Evolutionary conservation across 2,329 filamentous ascomycete species (phyloP).

Genomic region (Cladophialophora immunda): DNA sequence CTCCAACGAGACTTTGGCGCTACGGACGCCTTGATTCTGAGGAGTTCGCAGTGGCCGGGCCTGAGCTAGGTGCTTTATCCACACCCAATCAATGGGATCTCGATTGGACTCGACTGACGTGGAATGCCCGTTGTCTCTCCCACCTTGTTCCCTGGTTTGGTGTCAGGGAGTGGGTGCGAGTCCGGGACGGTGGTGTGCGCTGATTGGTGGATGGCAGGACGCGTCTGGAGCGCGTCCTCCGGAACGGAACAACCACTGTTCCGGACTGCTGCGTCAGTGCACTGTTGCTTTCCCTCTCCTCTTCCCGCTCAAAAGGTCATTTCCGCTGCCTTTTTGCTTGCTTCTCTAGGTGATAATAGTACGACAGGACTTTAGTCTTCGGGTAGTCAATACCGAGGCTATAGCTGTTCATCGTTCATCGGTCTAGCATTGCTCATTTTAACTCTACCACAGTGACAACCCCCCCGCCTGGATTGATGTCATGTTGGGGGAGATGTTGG

Average conservation of each 20-base stretch:
- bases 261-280: background rate
- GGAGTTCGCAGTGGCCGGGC: conserved; percentile 3
- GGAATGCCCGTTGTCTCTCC: conserved; percentile 14
- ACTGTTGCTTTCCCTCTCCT: background rate
- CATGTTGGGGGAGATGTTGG: conserved; percentile 21
- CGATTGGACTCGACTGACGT: conserved; percentile 23
- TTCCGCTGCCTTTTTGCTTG: background rate
- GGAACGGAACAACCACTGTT: conserved; percentile 18
- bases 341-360: background rate
- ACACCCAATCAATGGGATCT: conserved; percentile 32
- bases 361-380: background rate
- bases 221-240: background rate
- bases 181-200: background rate
- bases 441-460: conserved; percentile 1
- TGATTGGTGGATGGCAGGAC: conserved; percentile 6
- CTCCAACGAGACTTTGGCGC: conserved; percentile 12
- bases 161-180: conserved; percentile 18
- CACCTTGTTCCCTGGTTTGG: conserved; percentile 20
- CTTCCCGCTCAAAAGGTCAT: background rate
- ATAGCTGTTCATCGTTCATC: background rate
- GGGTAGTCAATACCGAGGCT: background rate
- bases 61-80: conserved; percentile 7
- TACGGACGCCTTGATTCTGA: conserved; percentile 20
- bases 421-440: background rate
- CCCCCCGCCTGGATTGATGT: background rate